Conservation (phyloP, 345 rosid species). For the Camelina neglecta region DNA sequence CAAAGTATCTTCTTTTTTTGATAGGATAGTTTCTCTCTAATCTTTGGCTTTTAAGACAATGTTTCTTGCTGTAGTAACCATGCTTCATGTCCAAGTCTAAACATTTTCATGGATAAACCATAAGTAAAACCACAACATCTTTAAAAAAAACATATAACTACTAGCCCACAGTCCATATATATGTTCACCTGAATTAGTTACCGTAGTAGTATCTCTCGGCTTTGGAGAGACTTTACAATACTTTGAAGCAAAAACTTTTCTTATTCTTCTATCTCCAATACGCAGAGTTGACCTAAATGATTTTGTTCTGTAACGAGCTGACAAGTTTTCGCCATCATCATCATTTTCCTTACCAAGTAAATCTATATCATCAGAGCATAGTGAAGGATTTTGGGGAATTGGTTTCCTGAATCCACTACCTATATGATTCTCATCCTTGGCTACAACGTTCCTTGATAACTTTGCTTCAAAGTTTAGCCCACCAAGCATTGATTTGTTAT, state of each 20-base stretch:
- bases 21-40: conserved; percentile 83
- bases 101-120: not conserved
- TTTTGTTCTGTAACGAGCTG: conserved; percentile 61
- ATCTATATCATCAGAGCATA: conserved; percentile 59
- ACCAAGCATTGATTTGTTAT: conserved; percentile 44
- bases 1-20: conserved; percentile 80
- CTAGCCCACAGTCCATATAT: not conserved
- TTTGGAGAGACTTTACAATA: conserved; percentile 68
- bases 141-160: not conserved
- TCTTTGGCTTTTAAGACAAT: conserved; percentile 56
- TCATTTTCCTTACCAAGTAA: conserved; percentile 62
- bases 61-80: conserved; percentile 60
- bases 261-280: conserved; percentile 84
- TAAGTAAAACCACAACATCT: conserved; percentile 5
- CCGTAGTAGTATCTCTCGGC: conserved; percentile 54
- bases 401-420: conserved; percentile 56
- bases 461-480: conserved; percentile 43
- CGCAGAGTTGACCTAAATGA: conserved; percentile 70
- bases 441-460: conserved; percentile 52
- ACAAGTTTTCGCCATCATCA: conserved; percentile 83
- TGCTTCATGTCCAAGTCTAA: conserved; percentile 68
- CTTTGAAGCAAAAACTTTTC: conserved; percentile 85
- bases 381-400: conserved; percentile 47
- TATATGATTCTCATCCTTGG: conserved; percentile 64
- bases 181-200: conserved; percentile 58